Base-by-base conservation (phyloP, 225 moss, liverwort and hornwort species). In the Rhytidiadelphus loreus region DNA sequence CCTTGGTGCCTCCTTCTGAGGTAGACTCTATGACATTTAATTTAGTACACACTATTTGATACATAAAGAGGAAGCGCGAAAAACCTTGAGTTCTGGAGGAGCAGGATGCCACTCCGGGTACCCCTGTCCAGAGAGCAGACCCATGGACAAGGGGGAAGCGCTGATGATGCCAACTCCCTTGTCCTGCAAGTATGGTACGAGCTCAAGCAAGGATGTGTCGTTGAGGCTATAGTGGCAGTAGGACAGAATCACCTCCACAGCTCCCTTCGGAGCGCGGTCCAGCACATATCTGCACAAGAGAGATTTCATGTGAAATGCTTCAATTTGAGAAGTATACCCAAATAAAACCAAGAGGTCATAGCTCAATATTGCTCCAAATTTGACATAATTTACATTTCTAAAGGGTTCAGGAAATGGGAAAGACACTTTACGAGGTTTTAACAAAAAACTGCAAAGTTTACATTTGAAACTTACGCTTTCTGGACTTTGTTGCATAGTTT, bases 71-170 rank as follows among this genome's bases (percentile, higher is more conserved):
- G 80, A 77, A 46, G 70, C 9, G 58, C 23, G 25, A 74, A 43
- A 66, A 56, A 98, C 98, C 96, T 98, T 97, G 8, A 98, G 86
- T 61, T 96, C 94, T 35, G 93, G 66, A 75, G 98, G 94, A 84
- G 98, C 98, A 82, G 97, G 97, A 90, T 98, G 98, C 98, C 98
- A 98, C 9, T 96, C 96, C 8, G 98, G 98, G 89, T 92, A 95
- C 43, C 97, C 94, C 20, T 91, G 93, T 83, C 93, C 95, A 52
- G 98, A 96, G 33, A 98, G 89, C 70, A 97, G 88, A 17, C 97
- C 98, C 96, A 97, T 97, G 71, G 97, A 96, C 90, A 98, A 85
- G n/a, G 98, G 98, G 32, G 98, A 96, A 46, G 97, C 98, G 90
- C 90, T 98, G 91, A 98, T 97, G n/a, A 98, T 90, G 62, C 97